Base-by-base conservation (phyloP, 2,329 filamentous ascomycete species). In the Claviceps maximensis region DNA sequence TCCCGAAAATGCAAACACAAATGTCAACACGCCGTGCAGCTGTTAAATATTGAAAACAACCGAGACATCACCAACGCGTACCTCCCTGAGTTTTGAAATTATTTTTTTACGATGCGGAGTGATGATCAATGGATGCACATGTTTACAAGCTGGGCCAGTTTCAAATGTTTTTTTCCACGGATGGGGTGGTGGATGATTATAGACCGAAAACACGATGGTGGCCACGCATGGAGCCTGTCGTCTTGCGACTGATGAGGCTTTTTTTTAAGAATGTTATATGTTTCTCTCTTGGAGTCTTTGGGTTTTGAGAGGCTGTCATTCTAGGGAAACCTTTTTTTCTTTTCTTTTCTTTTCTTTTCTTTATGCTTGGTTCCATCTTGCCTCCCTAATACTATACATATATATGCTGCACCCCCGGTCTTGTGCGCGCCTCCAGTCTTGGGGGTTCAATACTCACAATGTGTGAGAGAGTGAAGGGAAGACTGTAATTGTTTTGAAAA, bases 1-100 rank as follows among this genome's bases (percentile, higher is more conserved):
- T 36, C 73, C 76, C 23, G 79, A 82, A 63, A 76, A 73, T 56
- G 69, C 75, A 56, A 80, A 77, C 69, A 82, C 78, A 55, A 78
- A 80, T 61, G 69, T 71, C 52, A 71, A 69, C 60, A 78, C 77
- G 21, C 71, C 74, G 55, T 82, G 79, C 68, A 74, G 72, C 61
- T 82, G 78, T 69, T 82, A 75, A 58, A n/a, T n/a, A n/a, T n/a
- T n/a, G n/a, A n/a, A n/a, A n/a, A n/a, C n/a, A n/a, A n/a, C n/a
- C n/a, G n/a, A n/a, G n/a, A n/a, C n/a, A n/a, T n/a, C n/a, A n/a
- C n/a, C n/a, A n/a, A n/a, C n/a, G n/a, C n/a, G n/a, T n/a, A n/a
- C n/a, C n/a, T n/a, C n/a, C n/a, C n/a, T n/a, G n/a, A n/a, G n/a
- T n/a, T n/a, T n/a, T n/a, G n/a, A n/a, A n/a, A n/a, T n/a, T n/a